Base-by-base conservation (phyloP, 139 green algal genomes). In the Spirogloea muscicola region DNA sequence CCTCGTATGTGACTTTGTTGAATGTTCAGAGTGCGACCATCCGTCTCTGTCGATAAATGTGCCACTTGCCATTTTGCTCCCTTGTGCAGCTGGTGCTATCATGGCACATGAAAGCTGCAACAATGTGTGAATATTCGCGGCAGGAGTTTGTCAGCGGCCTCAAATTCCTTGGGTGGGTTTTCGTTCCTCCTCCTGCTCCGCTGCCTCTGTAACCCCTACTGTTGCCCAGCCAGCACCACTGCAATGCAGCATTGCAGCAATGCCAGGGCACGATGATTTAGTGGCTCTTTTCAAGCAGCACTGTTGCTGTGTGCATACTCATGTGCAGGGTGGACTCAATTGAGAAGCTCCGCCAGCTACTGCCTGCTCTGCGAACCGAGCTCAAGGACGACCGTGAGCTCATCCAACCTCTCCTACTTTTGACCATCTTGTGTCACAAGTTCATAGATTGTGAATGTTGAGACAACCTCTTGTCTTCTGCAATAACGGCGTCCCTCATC, bases 111-210 rank as follows among this genome's bases (percentile, higher is more conserved):
- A 82, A 82, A 18, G 91, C 91, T 10, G 87, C 74, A 2, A 81
- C 84, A 34, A 97, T 97, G 93, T 90, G 90, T 64, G 91, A 96
- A 86, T 97, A 87, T 75, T 91, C 57, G 31, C 57, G 51, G 3
- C 69, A 89, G 3, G 90, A 95, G 82, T 95, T 94, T 74, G 82
- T 87, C 13, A 59, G 21, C 3, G 86, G 84, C 16, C 41, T 90
- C 21, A 34, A 68, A 33, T 41, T 10, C 4, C 42, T 82, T 18
- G 48, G 68, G 74, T 82, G 4, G 37, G 64, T 59, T 64, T n/a
- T 25, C 38, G 3, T 63, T 25, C 36, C 33, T 72, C n/a, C n/a
- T n/a, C n/a, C n/a, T n/a, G n/a, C n/a, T n/a, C n/a, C 13, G 13
- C 16, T n/a, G n/a, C n/a, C n/a, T n/a, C n/a, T n/a, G n/a, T n/a